Percentiles rank a stretch among this genome's conserved stretches.
These are phyloP conservation scores for Withania somnifera DNA, from an alignment of 305 asterid genomes.

Conservation along the genomic window DNA sequence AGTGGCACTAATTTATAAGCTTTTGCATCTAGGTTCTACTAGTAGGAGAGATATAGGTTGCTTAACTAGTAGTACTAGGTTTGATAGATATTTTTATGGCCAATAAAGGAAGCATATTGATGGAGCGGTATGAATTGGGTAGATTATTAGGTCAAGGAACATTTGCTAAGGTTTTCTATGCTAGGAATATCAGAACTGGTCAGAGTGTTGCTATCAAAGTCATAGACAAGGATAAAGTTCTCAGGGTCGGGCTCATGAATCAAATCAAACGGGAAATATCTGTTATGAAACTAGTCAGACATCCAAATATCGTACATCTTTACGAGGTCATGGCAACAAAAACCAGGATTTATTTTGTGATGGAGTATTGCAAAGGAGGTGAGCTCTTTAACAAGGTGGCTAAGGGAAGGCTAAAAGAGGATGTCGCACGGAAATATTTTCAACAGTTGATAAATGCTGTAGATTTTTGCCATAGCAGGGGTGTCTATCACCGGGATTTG, in stretches of 20 bases:
- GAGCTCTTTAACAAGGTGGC: slow-evolving; percentile 44
- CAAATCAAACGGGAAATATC: slow-evolving; percentile 45
- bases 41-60: not conserved
- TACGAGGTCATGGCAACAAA: slow-evolving; percentile 63
- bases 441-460: slow-evolving; percentile 38
- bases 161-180: slow-evolving; percentile 44
- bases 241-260: slow-evolving; percentile 21
- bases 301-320: slow-evolving; percentile 35
- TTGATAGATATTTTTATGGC: slow-evolving; percentile 22
- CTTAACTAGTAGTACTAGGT: not conserved
- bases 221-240: slow-evolving; percentile 34
- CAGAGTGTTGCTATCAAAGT: slow-evolving; percentile 53
- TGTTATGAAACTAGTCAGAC: slow-evolving; percentile 34
- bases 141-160: slow-evolving; percentile 49
- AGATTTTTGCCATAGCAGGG: slow-evolving; percentile 47
- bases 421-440: slow-evolving; percentile 28
- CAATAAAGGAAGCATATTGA: slow-evolving; percentile 19
- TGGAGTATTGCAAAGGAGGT: slow-evolving; percentile 56
- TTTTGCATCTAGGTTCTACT: not conserved
- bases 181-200: slow-evolving; percentile 27
- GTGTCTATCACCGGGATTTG: slow-evolving; percentile 52
- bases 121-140: slow-evolving; percentile 44
- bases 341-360: slow-evolving; percentile 43
- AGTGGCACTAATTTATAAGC: not conserved
- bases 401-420: slow-evolving; percentile 36